These are phyloP conservation scores for Erucastrum elatum DNA, from an alignment of 345 rosid genomes.

Conservation along the genomic window DNA sequence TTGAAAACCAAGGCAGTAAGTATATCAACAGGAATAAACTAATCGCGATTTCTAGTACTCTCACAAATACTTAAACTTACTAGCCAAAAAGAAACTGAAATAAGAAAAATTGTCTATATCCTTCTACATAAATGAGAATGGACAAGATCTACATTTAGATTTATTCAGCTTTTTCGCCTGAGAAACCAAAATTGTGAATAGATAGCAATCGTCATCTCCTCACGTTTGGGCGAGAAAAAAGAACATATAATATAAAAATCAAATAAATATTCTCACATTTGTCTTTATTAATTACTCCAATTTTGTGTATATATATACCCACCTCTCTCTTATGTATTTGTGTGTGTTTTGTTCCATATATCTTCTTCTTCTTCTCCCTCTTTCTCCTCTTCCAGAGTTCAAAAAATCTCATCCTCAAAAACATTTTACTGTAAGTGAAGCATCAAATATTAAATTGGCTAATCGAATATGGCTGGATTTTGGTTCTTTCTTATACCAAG, in stretches of 20 bases:
- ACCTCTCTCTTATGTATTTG: slow-evolving; percentile 22
- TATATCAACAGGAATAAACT: neutral
- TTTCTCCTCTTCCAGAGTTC: slow-evolving; percentile 7
- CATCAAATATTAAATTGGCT: neutral
- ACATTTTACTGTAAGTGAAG: neutral
- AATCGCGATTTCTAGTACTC: slow-evolving; percentile 33
- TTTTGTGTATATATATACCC: slow-evolving; percentile 31
- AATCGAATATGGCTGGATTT: slow-evolving; percentile 19
- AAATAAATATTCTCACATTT: slow-evolving; percentile 9
- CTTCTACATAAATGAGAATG: slow-evolving; percentile 36
- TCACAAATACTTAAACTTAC: neutral
- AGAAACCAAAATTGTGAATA: slow-evolving; percentile 34
- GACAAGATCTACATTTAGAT: slow-evolving; percentile 41
- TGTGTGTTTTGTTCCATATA: slow-evolving; percentile 9
- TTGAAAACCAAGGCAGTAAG: slow-evolving; percentile 29
- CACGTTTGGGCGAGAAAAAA: slow-evolving; percentile 19
- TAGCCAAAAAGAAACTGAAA: neutral
- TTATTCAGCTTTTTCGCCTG: slow-evolving; percentile 40
- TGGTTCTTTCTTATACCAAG: slow-evolving; percentile 23
- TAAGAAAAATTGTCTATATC: slow-evolving; percentile 26
- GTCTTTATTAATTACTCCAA: slow-evolving; percentile 11
- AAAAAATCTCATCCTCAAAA: neutral
- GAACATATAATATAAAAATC: neutral
- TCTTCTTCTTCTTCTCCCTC: slow-evolving; percentile 12
- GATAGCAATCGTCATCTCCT: slow-evolving; percentile 24